Conservation (phyloP, 306 rosid species). For the Cyclanthera cordifolia region DNA sequence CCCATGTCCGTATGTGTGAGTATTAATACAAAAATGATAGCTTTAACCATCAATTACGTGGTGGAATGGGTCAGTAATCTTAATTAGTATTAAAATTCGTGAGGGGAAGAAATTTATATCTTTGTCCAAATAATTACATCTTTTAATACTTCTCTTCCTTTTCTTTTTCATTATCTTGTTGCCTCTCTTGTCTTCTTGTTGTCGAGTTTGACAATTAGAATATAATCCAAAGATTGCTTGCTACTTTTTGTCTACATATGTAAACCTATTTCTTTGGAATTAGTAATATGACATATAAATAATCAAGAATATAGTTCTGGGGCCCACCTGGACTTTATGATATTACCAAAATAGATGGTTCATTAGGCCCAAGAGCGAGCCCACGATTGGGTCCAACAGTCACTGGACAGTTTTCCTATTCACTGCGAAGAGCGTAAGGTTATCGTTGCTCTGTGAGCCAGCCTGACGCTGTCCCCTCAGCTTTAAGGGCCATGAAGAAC, state of each 20-base stretch:
- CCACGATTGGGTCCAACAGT: neutral
- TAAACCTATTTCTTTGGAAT: neutral
- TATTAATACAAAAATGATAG: neutral
- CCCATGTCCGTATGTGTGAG: neutral
- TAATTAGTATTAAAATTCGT: neutral
- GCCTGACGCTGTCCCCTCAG: slow-evolving; percentile 19
- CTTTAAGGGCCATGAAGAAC: neutral
- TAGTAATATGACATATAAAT: neutral
- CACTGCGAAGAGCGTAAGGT: slow-evolving; percentile 20
- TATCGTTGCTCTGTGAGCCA: slow-evolving; percentile 26
- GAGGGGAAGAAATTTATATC: neutral
- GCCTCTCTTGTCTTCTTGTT: slow-evolving; percentile 9
- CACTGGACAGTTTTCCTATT: slow-evolving; percentile 19
- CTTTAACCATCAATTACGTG: neutral
- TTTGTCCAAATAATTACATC: neutral
- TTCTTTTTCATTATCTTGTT: neutral
- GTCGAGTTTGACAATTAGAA: slow-evolving; percentile 7
- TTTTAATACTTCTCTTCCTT: neutral
- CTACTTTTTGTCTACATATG: neutral
- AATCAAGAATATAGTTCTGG: too few species aligned
- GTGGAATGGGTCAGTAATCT: neutral
- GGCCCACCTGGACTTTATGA: too few species aligned
- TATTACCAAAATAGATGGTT: neutral
- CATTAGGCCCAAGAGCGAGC: neutral
- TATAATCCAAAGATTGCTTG: neutral